These are phyloP conservation scores for Coprinellus micaceus DNA, from an alignment of 768 basidiomycete species.

Conservation along the genomic window DNA sequence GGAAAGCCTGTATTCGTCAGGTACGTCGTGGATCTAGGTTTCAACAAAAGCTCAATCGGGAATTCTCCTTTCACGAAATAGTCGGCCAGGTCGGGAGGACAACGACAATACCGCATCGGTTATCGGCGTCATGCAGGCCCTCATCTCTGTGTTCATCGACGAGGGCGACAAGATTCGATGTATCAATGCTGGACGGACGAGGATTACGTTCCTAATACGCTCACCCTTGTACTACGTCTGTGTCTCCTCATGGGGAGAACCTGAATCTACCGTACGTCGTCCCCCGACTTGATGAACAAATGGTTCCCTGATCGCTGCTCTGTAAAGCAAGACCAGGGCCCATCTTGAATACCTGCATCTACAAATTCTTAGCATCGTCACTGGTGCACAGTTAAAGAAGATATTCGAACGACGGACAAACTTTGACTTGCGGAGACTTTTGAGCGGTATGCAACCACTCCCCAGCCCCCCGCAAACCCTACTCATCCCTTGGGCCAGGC, in stretches of 20 bases:
- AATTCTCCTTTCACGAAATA: too few relatives aligned
- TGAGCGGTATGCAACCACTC: constrained; percentile 47
- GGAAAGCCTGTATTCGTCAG: constrained; percentile 97
- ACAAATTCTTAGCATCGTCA: constrained; percentile 88
- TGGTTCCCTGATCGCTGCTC: constrained; percentile 20
- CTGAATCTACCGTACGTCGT: constrained; percentile 77
- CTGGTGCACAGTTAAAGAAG: constrained; percentile 74
- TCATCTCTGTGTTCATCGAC: constrained; percentile 94
- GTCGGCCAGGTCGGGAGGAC: constrained; percentile 53
- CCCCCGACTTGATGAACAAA: constrained; percentile 25
- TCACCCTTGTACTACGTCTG: constrained; percentile 91
- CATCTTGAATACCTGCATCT: constrained; percentile 96
- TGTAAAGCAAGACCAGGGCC: constrained; percentile 78
- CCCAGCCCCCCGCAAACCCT: not conserved
- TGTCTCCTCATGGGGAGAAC: constrained; percentile 90
- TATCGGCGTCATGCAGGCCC: constrained; percentile 91
- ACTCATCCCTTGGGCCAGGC: constrained; percentile 40
- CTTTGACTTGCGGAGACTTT: constrained; percentile 79
- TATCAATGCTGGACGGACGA: constrained; percentile 76
- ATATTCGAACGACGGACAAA: constrained; percentile 90
- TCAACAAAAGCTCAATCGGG: not conserved
- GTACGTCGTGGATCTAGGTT: constrained; percentile 33
- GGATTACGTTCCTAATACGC: constrained; percentile 84
- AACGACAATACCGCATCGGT: constrained; percentile 68
- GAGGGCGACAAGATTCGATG: constrained; percentile 83